Conservation (phyloP, 2,329 filamentous ascomycete species). For the Epicoccum nigrum region DNA sequence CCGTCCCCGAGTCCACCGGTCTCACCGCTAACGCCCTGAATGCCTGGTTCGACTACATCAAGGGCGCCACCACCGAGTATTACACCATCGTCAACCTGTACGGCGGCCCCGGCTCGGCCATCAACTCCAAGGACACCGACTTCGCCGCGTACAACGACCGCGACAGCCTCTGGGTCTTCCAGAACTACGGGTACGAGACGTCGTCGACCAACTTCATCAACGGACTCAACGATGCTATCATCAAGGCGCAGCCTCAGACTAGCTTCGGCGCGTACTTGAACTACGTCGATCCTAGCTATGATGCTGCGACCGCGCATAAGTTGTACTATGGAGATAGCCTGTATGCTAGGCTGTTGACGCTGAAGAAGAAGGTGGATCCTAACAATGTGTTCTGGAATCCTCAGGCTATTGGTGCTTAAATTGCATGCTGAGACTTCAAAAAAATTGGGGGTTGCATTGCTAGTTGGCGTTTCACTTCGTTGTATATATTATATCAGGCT, state of each 20-base stretch:
- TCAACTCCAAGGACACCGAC: conserved; percentile 42
- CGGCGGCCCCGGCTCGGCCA: conserved; percentile 45
- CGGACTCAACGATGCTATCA: conserved; percentile 51
- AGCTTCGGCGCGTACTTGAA: conserved; percentile 60
- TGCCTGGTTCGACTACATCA: conserved; percentile 43
- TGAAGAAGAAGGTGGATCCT: conserved; percentile 52
- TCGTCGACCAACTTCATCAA: conserved; percentile 48
- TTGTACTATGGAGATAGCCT: conserved; percentile 56
- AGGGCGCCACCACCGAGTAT: conserved; percentile 30
- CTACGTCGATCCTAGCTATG: conserved; percentile 59
- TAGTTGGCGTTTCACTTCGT: conserved; percentile 10
- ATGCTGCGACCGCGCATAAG: conserved; percentile 55
- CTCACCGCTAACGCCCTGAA: conserved; percentile 36
- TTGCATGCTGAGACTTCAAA: too few species aligned
- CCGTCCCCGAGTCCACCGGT: conserved; percentile 45
- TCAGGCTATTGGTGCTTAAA: conserved; percentile 42
- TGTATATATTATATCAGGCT: conserved; percentile 2
- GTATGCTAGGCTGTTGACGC: conserved; percentile 41
- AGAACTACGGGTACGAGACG: conserved; percentile 42
- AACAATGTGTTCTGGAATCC: conserved; percentile 48
- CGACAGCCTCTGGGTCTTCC: conserved; percentile 46
- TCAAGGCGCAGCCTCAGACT: conserved; percentile 44
- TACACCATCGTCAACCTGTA: conserved; percentile 50
- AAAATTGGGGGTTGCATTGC: too few species aligned
- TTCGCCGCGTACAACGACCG: conserved; percentile 48